Evolutionary conservation across 192 early-diverging fungal species (phyloP).

Genomic region (Dispira parvispora): DNA sequence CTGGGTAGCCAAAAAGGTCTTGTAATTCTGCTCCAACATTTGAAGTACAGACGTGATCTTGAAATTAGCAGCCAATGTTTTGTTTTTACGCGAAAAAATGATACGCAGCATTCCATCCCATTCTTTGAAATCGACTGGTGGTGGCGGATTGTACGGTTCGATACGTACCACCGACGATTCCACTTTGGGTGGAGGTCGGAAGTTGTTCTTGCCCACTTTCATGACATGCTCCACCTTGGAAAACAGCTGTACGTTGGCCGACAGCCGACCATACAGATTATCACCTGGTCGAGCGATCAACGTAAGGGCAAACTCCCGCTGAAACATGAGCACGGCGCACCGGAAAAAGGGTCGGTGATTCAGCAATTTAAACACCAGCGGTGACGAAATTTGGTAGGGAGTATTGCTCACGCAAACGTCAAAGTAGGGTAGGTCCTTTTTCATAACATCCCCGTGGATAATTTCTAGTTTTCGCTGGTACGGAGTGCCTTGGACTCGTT

Average conservation of each 20-base stretch:
- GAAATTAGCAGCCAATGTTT: conserved; percentile 79
- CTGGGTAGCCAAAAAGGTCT: conserved; percentile 72
- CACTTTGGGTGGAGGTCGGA: conserved; percentile 92
- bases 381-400: conserved; percentile 93
- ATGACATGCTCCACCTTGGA: conserved; percentile 91
- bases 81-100: conserved; percentile 86
- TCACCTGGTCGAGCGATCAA: conserved; percentile 90
- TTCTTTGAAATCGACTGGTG: conserved; percentile 85
- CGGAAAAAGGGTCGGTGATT: conserved; percentile 85
- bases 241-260: conserved; percentile 86
- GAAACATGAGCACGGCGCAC: conserved; percentile 96
- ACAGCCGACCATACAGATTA: conserved; percentile 75
- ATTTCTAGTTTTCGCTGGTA: conserved; percentile 57
- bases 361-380: conserved; percentile 88
- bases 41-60: conserved; percentile 72
- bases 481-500: conserved; percentile 83
- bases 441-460: conserved; percentile 95
- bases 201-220: conserved; percentile 97
- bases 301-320: conserved; percentile 93
- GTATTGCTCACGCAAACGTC: conserved; percentile 98
- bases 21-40: conserved; percentile 92
- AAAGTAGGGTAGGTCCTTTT: conserved; percentile 91
- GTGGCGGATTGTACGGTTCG: conserved; percentile 86
- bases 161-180: conserved; percentile 91
- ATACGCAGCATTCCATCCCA: conserved; percentile 95